These are phyloP conservation scores for Fusarium albidum DNA, from an alignment of 2,329 filamentous ascomycete genomes.

Conservation along the genomic window DNA sequence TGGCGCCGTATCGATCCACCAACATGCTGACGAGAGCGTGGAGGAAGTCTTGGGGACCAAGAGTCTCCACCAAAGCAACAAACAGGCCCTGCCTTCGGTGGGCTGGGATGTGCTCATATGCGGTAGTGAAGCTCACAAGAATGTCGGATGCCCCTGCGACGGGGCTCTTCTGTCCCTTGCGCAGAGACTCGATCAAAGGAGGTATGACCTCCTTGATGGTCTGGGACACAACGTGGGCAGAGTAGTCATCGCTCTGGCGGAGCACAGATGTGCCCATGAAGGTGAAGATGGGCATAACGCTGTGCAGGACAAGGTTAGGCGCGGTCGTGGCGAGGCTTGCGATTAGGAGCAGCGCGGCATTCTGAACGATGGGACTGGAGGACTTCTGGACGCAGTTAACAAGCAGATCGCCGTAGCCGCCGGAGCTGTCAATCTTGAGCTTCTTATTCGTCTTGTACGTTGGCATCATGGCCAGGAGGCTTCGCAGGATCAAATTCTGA, in stretches of 20 bases:
- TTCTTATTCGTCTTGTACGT: slow-evolving; percentile 70
- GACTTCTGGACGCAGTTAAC: slow-evolving; percentile 95
- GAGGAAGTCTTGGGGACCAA: slow-evolving; percentile 86
- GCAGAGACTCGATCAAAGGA: slow-evolving; percentile 84
- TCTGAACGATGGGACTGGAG: slow-evolving; percentile 91
- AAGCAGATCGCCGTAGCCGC: slow-evolving; percentile 86
- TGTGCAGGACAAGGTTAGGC: slow-evolving; percentile 91
- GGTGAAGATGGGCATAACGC: slow-evolving; percentile 98
- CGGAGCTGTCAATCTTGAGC: slow-evolving; percentile 76
- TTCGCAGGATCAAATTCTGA: slow-evolving; percentile 83
- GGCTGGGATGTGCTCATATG: slow-evolving; percentile 93
- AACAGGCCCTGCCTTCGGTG: slow-evolving; percentile 87
- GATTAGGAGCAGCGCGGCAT: slow-evolving; percentile 86
- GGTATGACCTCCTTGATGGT: slow-evolving; percentile 95
- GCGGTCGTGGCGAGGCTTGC: slow-evolving; percentile 86
- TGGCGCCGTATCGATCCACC: slow-evolving; percentile 85
- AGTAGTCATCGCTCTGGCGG: slow-evolving; percentile 95
- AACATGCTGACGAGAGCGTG: slow-evolving; percentile 90
- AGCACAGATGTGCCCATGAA: slow-evolving; percentile 95
- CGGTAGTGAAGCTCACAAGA: slow-evolving; percentile 93
- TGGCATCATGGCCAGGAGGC: slow-evolving; percentile 84
- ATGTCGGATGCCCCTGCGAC: slow-evolving; percentile 87
- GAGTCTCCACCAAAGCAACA: slow-evolving; percentile 81
- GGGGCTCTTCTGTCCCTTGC: slow-evolving; percentile 79
- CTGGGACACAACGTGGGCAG: slow-evolving; percentile 92